Percentiles rank a stretch among this genome's conserved stretches.
These are phyloP conservation scores for Aethionema arabicum DNA, from an alignment of 345 rosid species.

Conservation along the genomic window DNA sequence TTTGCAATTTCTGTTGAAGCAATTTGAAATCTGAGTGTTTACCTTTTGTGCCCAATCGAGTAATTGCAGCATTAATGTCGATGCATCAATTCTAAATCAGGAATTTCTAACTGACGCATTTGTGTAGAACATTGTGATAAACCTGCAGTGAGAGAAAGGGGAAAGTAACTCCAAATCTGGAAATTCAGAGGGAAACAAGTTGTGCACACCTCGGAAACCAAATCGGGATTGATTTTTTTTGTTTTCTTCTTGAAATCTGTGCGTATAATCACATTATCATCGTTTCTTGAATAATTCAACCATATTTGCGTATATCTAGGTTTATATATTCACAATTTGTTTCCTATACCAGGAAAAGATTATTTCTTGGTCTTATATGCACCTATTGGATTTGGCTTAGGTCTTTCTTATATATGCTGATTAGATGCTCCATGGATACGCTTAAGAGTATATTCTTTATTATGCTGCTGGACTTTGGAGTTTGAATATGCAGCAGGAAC, in stretches of 20 bases:
- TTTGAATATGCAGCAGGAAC: constrained; percentile 1
- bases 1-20: constrained; percentile 1
- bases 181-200: neutral
- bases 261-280: neutral
- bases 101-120: neutral
- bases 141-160: neutral
- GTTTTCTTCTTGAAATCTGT: neutral
- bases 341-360: neutral
- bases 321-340: neutral
- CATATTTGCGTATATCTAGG: neutral
- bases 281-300: neutral
- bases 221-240: neutral
- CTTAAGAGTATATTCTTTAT: constrained; percentile 6
- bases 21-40: neutral
- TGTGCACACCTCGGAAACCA: neutral
- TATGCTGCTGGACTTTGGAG: constrained; percentile 7
- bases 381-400: neutral
- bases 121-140: neutral
- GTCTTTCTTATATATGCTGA: neutral
- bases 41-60: constrained; percentile 14
- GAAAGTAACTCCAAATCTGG: constrained; percentile 15
- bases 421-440: neutral
- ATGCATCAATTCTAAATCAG: neutral
- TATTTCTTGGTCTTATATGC: neutral
- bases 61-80: constrained; percentile 30